Conservation (phyloP, 2,329 filamentous ascomycete genomes). For the Fusarium sp. region DNA sequence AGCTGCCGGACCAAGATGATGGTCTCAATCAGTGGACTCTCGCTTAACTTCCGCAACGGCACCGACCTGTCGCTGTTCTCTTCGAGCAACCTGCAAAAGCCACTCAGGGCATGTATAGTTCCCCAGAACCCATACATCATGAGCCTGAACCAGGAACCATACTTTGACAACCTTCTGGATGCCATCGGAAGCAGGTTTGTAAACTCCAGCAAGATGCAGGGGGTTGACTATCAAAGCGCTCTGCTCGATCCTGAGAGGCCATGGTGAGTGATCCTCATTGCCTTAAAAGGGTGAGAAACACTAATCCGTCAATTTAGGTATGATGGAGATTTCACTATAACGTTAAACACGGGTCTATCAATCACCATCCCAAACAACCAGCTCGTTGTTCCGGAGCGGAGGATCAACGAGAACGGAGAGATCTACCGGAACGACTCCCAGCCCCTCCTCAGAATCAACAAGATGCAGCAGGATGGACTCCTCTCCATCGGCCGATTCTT, state of each 20-base stretch:
- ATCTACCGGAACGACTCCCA: neutral
- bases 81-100: neutral
- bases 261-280: neutral
- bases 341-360: neutral
- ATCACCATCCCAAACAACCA: neutral
- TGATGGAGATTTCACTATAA: neutral
- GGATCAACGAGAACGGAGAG: neutral
- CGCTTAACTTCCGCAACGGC: conserved; percentile 21
- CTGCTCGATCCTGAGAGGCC: neutral
- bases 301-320: neutral
- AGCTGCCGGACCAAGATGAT: conserved; percentile 8
- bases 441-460: neutral
- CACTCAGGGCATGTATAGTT: conserved; percentile 15
- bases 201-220: neutral
- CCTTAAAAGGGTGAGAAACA: neutral
- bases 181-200: neutral
- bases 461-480: neutral
- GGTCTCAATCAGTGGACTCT: conserved; percentile 16
- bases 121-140: conserved; percentile 20
- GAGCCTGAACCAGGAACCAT: conserved; percentile 2
- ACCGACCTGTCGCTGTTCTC: conserved; percentile 22
- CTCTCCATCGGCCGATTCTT: neutral
- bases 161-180: conserved; percentile 6
- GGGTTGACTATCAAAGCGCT: conserved; percentile 5
- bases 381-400: neutral